phyloP scores from a whole-genome alignment of 352 stramenopile species.

The Blastocystis sp. region DNA sequence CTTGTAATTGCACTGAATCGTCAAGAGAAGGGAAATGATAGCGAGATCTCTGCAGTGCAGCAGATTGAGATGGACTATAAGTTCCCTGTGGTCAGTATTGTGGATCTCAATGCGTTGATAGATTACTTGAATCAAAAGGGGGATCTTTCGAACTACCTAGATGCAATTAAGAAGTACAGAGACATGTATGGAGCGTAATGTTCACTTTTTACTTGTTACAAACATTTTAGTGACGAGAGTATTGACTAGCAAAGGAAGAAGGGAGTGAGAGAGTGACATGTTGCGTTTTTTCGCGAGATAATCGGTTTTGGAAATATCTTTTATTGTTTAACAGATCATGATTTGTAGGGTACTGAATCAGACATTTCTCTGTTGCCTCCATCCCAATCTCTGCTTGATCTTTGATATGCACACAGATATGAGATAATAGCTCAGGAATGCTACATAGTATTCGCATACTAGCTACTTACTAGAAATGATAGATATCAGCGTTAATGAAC shows the following conservation, averaged over 20 bases:
- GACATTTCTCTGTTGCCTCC: not conserved
- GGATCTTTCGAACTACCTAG: conserved; percentile 35
- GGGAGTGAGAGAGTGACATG: not conserved
- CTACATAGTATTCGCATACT: not conserved
- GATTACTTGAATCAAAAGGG: conserved; percentile 73
- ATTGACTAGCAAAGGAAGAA: not conserved
- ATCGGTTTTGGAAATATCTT: conserved; percentile 26
- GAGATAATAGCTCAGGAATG: conserved; percentile 40
- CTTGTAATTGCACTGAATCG: conserved; percentile 94
- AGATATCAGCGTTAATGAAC: conserved; percentile 44
- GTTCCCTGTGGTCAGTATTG: conserved; percentile 87
- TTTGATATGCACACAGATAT: conserved; percentile 25
- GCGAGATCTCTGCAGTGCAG: conserved; percentile 85
- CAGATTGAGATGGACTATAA: conserved; percentile 79
- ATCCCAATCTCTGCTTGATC: not conserved
- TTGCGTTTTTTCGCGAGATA: not conserved
- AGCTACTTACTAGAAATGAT: not conserved
- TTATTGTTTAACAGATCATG: not conserved
- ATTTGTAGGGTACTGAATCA: not conserved
- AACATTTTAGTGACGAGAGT: not conserved
- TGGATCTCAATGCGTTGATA: conserved; percentile 84
- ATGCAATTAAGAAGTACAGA: conserved; percentile 61
- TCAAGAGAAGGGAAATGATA: conserved; percentile 87
- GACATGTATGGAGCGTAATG: conserved; percentile 61
- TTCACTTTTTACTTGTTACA: not conserved